Conservation (phyloP, 305 asterid species). For the Fraxinus nigra region DNA sequence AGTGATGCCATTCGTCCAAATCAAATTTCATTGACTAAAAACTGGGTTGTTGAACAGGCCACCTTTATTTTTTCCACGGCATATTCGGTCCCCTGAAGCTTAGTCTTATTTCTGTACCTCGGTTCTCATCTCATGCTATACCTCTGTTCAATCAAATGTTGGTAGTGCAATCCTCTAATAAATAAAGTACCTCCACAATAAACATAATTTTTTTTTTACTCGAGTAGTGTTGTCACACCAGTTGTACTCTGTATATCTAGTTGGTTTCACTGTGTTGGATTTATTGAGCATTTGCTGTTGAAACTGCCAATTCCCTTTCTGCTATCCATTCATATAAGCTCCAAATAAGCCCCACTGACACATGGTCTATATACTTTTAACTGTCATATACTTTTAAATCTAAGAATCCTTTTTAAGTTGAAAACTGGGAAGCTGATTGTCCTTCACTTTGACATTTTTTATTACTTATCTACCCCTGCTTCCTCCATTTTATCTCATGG, state of each 20-base stretch:
- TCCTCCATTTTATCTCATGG: not conserved
- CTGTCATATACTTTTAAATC: not conserved
- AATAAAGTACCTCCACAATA: not conserved
- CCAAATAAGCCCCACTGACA: not conserved
- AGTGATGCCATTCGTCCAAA: not conserved
- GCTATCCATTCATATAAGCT: not conserved
- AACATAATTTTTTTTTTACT: not conserved
- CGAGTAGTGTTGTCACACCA: not conserved
- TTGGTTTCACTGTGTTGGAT: not conserved
- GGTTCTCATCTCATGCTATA: not conserved
- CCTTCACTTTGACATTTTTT: not conserved
- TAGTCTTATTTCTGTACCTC: not conserved
- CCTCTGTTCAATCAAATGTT: not conserved
- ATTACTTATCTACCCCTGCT: not conserved
- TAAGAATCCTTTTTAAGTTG: not conserved
- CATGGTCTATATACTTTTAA: not conserved
- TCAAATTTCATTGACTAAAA: not conserved
- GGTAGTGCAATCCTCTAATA: not conserved
- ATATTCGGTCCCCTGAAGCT: not conserved
- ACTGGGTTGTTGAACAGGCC: not conserved
- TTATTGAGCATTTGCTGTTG: not conserved
- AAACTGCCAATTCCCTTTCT: not conserved
- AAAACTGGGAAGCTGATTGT: not conserved
- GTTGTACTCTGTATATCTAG: not conserved
- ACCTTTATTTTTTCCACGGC: not conserved